phyloP scores from a whole-genome alignment of 805 yeast species.

The Komagataella kurtzmanii region DNA sequence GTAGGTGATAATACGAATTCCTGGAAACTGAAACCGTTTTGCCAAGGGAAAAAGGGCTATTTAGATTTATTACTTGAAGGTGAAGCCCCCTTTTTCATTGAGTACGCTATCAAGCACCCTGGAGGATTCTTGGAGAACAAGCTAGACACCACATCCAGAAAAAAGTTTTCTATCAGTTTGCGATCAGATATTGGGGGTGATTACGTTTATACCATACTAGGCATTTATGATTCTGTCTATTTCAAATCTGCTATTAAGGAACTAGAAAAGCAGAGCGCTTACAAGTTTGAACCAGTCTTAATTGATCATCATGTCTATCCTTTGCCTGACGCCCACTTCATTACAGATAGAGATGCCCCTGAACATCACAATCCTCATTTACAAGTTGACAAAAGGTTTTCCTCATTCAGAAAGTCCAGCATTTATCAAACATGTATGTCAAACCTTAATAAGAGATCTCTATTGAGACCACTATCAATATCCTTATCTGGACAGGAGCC shows the following conservation, averaged over 20 bases:
- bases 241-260: constrained; percentile 21
- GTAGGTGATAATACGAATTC: neutral
- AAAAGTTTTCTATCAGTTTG: constrained; percentile 20
- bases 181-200: constrained; percentile 37
- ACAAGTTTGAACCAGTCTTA: constrained; percentile 18
- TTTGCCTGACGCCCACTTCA: constrained; percentile 39
- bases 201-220: constrained; percentile 46
- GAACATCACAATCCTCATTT: neutral
- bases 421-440: constrained; percentile 16
- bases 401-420: constrained; percentile 2
- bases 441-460: constrained; percentile 9
- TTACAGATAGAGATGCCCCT: neutral
- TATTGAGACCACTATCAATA: constrained; percentile 39
- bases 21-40: constrained; percentile 8
- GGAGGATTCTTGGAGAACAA: constrained; percentile 28
- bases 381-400: neutral
- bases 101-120: constrained; percentile 50
- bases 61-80: constrained; percentile 35
- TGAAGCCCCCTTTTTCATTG: constrained; percentile 51
- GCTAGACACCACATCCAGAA: constrained; percentile 32
- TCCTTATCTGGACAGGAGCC: constrained; percentile 49
- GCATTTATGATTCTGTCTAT: constrained; percentile 56
- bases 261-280: constrained; percentile 9
- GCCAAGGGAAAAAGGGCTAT: constrained; percentile 12
- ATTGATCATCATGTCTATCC: constrained; percentile 41